These are phyloP conservation scores for Erigeron philadelphicus DNA, from an alignment of 140 eudicot species.

Conservation along the genomic window DNA sequence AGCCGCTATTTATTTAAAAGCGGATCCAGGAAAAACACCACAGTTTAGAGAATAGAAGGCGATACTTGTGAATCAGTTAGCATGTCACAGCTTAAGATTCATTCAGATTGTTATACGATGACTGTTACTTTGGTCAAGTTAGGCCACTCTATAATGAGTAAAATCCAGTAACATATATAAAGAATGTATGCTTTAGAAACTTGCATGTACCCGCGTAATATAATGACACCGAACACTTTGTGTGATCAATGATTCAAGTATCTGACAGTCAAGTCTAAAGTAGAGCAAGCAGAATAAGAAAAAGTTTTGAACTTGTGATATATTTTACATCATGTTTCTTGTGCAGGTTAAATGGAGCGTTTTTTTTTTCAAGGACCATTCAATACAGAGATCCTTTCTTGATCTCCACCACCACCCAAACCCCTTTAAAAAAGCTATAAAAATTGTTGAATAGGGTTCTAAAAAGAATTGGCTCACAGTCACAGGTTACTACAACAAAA, in stretches of 20 bases:
- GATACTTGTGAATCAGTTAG: too few relatives aligned
- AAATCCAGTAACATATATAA: too few relatives aligned
- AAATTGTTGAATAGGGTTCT: slow-evolving; percentile 30
- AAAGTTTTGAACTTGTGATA: slow-evolving; percentile 14
- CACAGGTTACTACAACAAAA: slow-evolving; percentile 26
- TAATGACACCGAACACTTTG: too few relatives aligned
- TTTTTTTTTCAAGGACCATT: neutral
- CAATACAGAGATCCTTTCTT: slow-evolving; percentile 12
- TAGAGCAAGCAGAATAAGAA: neutral
- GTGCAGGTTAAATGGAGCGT: slow-evolving; percentile 13
- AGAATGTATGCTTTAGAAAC: too few relatives aligned
- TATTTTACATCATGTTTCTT: slow-evolving; percentile 30
- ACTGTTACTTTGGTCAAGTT: too few relatives aligned
- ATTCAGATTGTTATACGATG: too few relatives aligned
- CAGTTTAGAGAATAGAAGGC: too few relatives aligned
- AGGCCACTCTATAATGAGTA: too few relatives aligned
- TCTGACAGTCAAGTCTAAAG: neutral
- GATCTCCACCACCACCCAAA: slow-evolving; percentile 10
- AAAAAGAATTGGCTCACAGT: slow-evolving; percentile 28
- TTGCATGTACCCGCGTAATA: too few relatives aligned
- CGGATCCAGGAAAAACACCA: too few relatives aligned
- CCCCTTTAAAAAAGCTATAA: slow-evolving; percentile 18
- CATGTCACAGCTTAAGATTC: too few relatives aligned
- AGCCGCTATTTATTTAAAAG: too few relatives aligned
- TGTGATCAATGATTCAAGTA: neutral